A percentile compares a stretch with the other conserved stretches of the same genome.
phyloP scores from a whole-genome alignment of 306 rosid species.

The Senna tora region DNA sequence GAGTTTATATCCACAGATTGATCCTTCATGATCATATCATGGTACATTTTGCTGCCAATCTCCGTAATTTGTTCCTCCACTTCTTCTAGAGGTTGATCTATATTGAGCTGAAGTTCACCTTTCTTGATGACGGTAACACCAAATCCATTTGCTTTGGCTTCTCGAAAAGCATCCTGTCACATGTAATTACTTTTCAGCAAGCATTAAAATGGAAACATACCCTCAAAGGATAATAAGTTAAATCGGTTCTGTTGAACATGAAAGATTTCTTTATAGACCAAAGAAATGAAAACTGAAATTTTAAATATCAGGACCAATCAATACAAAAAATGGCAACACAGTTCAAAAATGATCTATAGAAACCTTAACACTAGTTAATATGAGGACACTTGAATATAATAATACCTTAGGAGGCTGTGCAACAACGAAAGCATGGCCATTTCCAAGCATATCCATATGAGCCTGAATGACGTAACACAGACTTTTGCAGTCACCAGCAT shows the following conservation, averaged over 20 bases:
- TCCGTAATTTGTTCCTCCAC: conserved; percentile 84
- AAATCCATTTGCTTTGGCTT: conserved; percentile 83
- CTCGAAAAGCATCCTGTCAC: conserved; percentile 77
- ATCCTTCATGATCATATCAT: conserved; percentile 76
- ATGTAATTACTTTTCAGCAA: conserved; percentile 26
- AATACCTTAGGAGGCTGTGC: conserved; percentile 91
- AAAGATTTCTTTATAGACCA: conserved; percentile 9
- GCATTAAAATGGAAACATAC: conserved; percentile 21
- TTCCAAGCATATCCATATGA: conserved; percentile 84
- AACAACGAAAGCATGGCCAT: conserved; percentile 79
- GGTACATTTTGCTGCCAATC: conserved; percentile 95
- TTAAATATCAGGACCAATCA: conserved; percentile 13
- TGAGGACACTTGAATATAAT: conserved; percentile 6
- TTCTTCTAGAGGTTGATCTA: conserved; percentile 87
- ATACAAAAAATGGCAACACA: conserved; percentile 27
- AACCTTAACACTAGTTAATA: conserved; percentile 1
- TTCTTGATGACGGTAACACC: conserved; percentile 83
- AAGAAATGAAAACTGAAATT: background rate
- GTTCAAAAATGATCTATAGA: conserved; percentile 19
- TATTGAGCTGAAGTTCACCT: conserved; percentile 85
- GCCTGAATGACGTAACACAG: conserved; percentile 88
- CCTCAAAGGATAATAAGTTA: conserved; percentile 5
- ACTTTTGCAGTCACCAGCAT: conserved; percentile 81
- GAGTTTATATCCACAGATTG: conserved; percentile 86
- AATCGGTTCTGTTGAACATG: background rate